Evolutionary conservation across 805 yeast genomes (phyloP).

Genomic region (Dipodascus albidus): DNA sequence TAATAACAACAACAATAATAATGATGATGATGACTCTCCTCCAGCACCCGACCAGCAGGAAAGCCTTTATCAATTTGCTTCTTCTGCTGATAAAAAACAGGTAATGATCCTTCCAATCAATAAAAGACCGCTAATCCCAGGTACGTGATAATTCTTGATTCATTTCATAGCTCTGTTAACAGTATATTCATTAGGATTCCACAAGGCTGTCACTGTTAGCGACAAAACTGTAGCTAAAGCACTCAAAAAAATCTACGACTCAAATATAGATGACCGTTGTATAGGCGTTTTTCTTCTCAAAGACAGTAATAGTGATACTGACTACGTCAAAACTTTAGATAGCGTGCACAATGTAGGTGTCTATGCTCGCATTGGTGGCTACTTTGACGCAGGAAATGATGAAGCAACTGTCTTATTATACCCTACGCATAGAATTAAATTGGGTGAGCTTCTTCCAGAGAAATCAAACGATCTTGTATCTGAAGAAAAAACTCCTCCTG

Average conservation of each 20-base stretch:
- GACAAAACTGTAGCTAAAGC: conserved; percentile 76
- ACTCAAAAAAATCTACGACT: conserved; percentile 57
- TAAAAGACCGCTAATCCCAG: conserved; percentile 1
- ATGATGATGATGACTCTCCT: not conserved
- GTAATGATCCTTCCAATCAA: conserved; percentile 1
- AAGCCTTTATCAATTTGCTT: not conserved
- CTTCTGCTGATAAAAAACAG: not conserved
- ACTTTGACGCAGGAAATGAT: not conserved
- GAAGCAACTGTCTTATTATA: not conserved
- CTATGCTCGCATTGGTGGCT: conserved; percentile 47
- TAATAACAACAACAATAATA: not conserved
- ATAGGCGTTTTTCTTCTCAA: conserved; percentile 72
- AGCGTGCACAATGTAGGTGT: conserved; percentile 74
- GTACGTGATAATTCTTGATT: not conserved
- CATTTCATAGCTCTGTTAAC: not conserved
- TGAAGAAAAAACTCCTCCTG: not conserved
- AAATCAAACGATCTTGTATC: no score
- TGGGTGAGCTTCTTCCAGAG: not conserved
- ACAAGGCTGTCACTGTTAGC: conserved; percentile 70
- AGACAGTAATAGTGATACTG: conserved; percentile 61
- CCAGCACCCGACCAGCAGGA: conserved; percentile 1
- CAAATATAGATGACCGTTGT: conserved; percentile 53
- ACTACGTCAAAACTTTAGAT: conserved; percentile 49
- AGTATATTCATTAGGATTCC: conserved; percentile 39
- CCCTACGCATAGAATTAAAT: conserved; percentile 1